A percentile compares a stretch with the other conserved stretches of the same genome.
phyloP scores from a whole-genome alignment of 2,329 filamentous ascomycete species.

The Calonectria pseudoturangicola region DNA sequence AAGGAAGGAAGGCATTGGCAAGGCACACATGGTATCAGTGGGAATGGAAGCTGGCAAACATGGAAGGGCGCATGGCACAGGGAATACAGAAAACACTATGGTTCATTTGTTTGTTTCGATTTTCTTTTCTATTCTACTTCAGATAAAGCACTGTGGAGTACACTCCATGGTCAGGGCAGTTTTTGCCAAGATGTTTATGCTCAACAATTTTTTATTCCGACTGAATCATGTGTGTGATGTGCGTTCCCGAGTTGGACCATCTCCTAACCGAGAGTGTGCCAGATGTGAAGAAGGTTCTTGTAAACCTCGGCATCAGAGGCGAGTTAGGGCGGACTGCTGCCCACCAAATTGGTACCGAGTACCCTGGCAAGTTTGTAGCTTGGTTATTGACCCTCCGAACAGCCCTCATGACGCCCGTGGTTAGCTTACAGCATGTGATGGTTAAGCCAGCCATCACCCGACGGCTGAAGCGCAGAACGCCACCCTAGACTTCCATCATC shows the following conservation, averaged over 20 bases:
- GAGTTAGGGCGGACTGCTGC: too few relatives aligned
- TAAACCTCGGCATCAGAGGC: not conserved
- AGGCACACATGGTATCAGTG: conserved; percentile 38
- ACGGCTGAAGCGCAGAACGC: not conserved
- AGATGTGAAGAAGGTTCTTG: conserved; percentile 5
- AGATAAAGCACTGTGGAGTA: conserved; percentile 32
- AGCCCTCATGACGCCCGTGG: not conserved
- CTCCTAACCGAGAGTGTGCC: not conserved
- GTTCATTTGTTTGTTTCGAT: conserved; percentile 34
- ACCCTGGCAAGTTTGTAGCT: not conserved
- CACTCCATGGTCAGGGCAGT: conserved; percentile 6
- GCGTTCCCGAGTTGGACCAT: not conserved
- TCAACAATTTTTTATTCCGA: not conserved
- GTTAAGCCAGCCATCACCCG: not conserved
- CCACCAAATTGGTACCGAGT: not conserved
- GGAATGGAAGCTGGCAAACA: conserved; percentile 35
- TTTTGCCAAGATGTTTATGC: conserved; percentile 30
- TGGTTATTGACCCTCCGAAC: too few relatives aligned
- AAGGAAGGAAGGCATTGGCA: conserved; percentile 37
- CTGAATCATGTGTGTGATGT: conserved; percentile 6
- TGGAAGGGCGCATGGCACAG: conserved; percentile 46
- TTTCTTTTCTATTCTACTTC: conserved; percentile 33
- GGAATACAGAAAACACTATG: conserved; percentile 44
- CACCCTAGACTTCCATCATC: not conserved
- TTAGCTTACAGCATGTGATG: not conserved